Base-by-base conservation (phyloP, 2,329 filamentous ascomycete species). In the Fusarium beomiforme region DNA sequence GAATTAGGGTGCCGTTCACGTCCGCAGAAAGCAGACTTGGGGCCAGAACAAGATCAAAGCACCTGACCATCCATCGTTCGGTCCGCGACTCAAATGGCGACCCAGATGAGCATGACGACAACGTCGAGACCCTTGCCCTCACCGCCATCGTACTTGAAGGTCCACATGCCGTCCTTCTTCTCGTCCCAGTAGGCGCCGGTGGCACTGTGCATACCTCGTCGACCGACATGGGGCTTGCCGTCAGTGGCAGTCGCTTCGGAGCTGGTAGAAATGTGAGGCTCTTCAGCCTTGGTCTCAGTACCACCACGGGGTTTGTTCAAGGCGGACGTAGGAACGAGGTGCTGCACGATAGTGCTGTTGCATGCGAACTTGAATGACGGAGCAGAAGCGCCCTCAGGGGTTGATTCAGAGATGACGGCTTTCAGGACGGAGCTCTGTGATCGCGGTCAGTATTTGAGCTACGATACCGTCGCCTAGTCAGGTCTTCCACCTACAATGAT, bases 261-360 rank as follows among this genome's bases (percentile, higher is more conserved):
- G 78, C 87, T 88, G 55, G 86, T 87, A 57, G 87, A 86, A 71
- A 88, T 83, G 72, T 84, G 83, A n/a, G 87, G 84, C 74, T 87
- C 82, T 68, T 86, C 84, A 47, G 80, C 77, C 68, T 83, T 81
- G 69, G 80, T 80, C 76, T 86, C 82, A 75, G 83, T 85, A 69
- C 88, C 84, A 62, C 81, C 79, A 73, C 85, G 85, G 68, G 88
- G 79, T 82, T 89, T 90, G 83, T 89, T 91, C 54, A 90, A 84
- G 60, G 88, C 84, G 33, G 89, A 88, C 16, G 89, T 91, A 59
- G 91, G 89, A 23, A 92, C 89, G 36, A 95, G 86, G 85, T 98
- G 95, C 85, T 99, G 95, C 75, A 98, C 97, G 79, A 98, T 98
- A 73, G 95, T 98, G 86, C 93, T 97, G 87, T 97, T 98, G 84